Percentiles rank a stretch among this genome's conserved stretches.
phyloP scores from a whole-genome alignment of 371 early-diverging fungal genomes.

The Apophysomyces sp. region DNA sequence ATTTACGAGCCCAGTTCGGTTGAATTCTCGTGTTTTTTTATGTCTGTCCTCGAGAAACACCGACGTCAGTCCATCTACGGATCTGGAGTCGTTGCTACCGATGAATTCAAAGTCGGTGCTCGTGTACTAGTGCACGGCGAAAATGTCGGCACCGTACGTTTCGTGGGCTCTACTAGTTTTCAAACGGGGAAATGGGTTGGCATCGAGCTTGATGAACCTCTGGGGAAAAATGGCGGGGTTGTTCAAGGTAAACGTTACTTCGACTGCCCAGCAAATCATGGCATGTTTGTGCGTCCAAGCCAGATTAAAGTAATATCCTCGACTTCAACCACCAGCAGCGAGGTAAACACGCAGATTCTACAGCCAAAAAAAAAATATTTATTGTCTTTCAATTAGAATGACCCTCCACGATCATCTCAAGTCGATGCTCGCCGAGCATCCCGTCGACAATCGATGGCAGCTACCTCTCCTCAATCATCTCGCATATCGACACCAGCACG shows the following conservation, averaged over 20 bases:
- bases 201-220: conserved; percentile 67
- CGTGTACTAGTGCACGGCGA: conserved; percentile 67
- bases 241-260: conserved; percentile 83
- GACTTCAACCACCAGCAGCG: neutral
- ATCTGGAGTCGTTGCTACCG: conserved; percentile 17
- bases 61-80: conserved; percentile 21
- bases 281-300: conserved; percentile 81
- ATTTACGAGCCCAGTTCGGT: neutral
- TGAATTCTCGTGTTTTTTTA: neutral
- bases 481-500: neutral
- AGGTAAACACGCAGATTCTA: neutral
- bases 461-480: neutral
- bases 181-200: conserved; percentile 82
- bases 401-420: neutral
- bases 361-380: neutral
- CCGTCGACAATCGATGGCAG: neutral
- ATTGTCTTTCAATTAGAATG: neutral
- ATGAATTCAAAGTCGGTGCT: conserved; percentile 48
- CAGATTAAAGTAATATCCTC: conserved; percentile 54
- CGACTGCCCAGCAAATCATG: conserved; percentile 68
- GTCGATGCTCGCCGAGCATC: neutral
- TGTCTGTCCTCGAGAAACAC: neutral
- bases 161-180: conserved; percentile 70
- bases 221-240: conserved; percentile 80
- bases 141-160: conserved; percentile 60